Percentiles rank a stretch among this genome's conserved stretches.
phyloP scores from a whole-genome alignment of 108 stramenopile species.

The Cyclotella cryptica region DNA sequence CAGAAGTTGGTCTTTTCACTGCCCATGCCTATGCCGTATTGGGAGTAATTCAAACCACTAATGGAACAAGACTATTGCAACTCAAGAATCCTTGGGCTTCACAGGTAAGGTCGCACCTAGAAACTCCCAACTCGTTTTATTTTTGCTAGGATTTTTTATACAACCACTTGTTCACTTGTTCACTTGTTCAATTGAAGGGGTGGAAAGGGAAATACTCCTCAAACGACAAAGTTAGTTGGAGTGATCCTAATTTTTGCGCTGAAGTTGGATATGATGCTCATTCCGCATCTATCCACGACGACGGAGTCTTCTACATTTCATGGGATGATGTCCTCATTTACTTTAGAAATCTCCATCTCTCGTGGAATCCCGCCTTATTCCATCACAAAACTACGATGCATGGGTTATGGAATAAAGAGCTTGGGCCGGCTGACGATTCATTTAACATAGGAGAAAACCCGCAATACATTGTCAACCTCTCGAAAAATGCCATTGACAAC shows the following conservation, averaged over 20 bases:
- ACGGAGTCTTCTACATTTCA: constrained; percentile 93
- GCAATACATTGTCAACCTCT: constrained; percentile 69
- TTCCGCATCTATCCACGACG: constrained; percentile 68
- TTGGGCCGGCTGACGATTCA: constrained; percentile 70
- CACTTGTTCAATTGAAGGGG: constrained; percentile 25
- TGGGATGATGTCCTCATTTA: constrained; percentile 83
- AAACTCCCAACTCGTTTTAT: not conserved
- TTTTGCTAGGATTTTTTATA: not conserved
- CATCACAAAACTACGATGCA: constrained; percentile 53
- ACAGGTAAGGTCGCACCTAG: constrained; percentile 15
- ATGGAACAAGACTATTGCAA: constrained; percentile 71
- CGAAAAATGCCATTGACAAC: constrained; percentile 61
- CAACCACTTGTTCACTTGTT: too few relatives aligned
- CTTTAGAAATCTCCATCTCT: constrained; percentile 79
- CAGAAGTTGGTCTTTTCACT: constrained; percentile 82
- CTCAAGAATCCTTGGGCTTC: constrained; percentile 95
- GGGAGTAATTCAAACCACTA: constrained; percentile 66
- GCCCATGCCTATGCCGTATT: constrained; percentile 95
- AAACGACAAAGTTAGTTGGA: constrained; percentile 61
- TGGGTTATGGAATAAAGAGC: constrained; percentile 62
- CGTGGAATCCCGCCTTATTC: constrained; percentile 81
- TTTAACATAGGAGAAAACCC: constrained; percentile 86
- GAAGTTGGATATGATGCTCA: constrained; percentile 72
- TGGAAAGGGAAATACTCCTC: constrained; percentile 76
- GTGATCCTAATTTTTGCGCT: constrained; percentile 42